Base-by-base conservation (phyloP, 2,329 filamentous ascomycete genomes). In the Fusarium transvaalense region DNA sequence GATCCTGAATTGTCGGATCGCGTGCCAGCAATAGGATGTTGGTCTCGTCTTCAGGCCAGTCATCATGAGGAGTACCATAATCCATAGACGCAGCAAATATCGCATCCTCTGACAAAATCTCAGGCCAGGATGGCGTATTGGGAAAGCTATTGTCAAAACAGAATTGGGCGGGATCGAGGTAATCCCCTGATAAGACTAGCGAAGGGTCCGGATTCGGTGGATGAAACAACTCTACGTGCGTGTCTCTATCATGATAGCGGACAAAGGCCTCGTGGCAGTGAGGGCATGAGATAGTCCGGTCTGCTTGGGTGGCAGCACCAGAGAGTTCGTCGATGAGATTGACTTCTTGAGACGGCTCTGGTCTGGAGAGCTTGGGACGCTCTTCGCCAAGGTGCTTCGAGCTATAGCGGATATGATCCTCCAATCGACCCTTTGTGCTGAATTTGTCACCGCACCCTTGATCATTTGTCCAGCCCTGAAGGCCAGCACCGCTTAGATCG, bases 331-430 rank as follows among this genome's bases (percentile, higher is more conserved):
- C 80, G 23, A 86, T 74, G 14, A 82, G 67, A 46, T 79, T 78
- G 5, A 62, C 38, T 3, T 70, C 56, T 12, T 71, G 38, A 10
- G 66, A 41, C 17, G 48, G 42, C 43, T 64, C 57, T 38, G 70
- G 54, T 56, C 69, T 69, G 53, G 68, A 74, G 39, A 76, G 60
- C 59, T 74, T 72, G 34, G 84, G 83, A 14, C 86, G 82, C 56
- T 82, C 79, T 17, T 79, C 74, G n/a, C 89, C 88, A 27, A 97
- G 82, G 77, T 98, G 95, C 23, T 92, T 87, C 47, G 91, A 93
- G 23, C 92, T 87, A 46, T 91, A 93, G 21, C 92, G 89, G 43
- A 97, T 85, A 76, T 98, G 95, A 69, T 96, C 91, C 77, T 95
- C 92, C 0, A 97, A 85, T 31, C 89, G 89, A 19, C 88, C 86